Evolutionary conservation across 1,139 yeast species (phyloP).

Genomic region (Scheffersomyces illinoinensis): DNA sequence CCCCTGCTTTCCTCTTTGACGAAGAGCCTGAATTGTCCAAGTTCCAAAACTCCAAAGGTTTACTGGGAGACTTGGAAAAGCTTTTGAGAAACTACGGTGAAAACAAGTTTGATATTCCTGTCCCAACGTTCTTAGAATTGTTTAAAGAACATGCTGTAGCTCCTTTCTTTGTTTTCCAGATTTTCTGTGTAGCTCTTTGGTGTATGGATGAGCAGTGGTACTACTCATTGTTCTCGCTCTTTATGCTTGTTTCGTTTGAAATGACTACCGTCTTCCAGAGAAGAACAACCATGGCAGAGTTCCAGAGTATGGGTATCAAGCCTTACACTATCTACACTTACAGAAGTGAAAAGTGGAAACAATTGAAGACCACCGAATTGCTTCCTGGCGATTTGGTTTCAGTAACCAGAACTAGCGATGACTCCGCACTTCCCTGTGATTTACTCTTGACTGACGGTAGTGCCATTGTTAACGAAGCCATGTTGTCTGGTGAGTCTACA

Average conservation of each 20-base stretch:
- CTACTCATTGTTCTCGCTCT: constrained; percentile 84
- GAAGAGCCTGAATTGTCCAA: constrained; percentile 55
- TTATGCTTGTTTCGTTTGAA: constrained; percentile 92
- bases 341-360: constrained; percentile 71
- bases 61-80: constrained; percentile 58
- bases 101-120: constrained; percentile 90
- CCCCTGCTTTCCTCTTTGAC: constrained; percentile 81
- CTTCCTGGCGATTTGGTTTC: constrained; percentile 94
- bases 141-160: constrained; percentile 98
- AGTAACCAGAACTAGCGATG: constrained; percentile 84
- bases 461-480: constrained; percentile 94
- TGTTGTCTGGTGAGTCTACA: constrained; percentile 98
- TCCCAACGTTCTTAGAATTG: constrained; percentile 86
- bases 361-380: constrained; percentile 69
- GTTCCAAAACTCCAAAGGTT: constrained; percentile 66
- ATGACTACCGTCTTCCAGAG: constrained; percentile 95
- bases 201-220: constrained; percentile 97
- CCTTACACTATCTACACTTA: constrained; percentile 78
- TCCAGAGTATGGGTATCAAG: constrained; percentile 95
- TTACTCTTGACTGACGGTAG: constrained; percentile 81
- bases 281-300: constrained; percentile 89
- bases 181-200: constrained; percentile 95
- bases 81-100: constrained; percentile 69
- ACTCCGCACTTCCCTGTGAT: constrained; percentile 96
- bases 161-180: constrained; percentile 95